These are phyloP conservation scores for Ascochyta viciae-villosae DNA, from an alignment of 2,329 filamentous ascomycete species.

Conservation along the genomic window DNA sequence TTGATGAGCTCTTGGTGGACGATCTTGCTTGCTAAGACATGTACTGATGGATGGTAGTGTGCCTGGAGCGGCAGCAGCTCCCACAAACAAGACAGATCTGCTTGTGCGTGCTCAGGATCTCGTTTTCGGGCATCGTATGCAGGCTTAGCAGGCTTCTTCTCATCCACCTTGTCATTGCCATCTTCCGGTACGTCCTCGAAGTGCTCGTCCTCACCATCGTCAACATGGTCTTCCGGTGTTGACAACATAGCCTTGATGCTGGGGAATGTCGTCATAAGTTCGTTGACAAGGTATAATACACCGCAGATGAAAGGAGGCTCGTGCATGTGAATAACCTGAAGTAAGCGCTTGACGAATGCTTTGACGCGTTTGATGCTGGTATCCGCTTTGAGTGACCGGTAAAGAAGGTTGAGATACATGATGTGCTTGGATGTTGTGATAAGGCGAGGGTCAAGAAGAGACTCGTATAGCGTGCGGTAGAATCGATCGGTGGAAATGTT, in stretches of 20 bases:
- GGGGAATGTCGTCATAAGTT: conserved; percentile 80
- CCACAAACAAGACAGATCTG: conserved; percentile 93
- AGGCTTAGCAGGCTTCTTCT: conserved; percentile 23
- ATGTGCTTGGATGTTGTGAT: conserved; percentile 92
- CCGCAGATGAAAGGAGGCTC: conserved; percentile 93
- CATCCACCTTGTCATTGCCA: conserved; percentile 37
- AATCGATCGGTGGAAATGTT: conserved; percentile 87
- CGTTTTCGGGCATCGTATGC: conserved; percentile 88
- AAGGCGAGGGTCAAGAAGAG: conserved; percentile 86
- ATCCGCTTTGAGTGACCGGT: conserved; percentile 86
- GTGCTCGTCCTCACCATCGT: conserved; percentile 75
- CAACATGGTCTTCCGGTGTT: conserved; percentile 76
- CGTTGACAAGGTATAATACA: conserved; percentile 85
- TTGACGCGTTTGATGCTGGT: conserved; percentile 91
- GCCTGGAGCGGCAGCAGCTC: conserved; percentile 80
- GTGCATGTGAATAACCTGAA: conserved; percentile 87
- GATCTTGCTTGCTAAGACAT: conserved; percentile 78
- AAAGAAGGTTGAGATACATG: conserved; percentile 91
- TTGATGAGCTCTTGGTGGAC: conserved; percentile 73
- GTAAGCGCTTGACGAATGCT: conserved; percentile 91
- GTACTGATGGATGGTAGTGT: conserved; percentile 94
- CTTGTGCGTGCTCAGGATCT: conserved; percentile 88
- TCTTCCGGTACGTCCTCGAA: conserved; percentile 69
- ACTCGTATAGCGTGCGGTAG: conserved; percentile 95
- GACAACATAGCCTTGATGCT: conserved; percentile 76